Conservation (phyloP, 2,329 filamentous ascomycete genomes). For the Aspergillus uvarum region DNA sequence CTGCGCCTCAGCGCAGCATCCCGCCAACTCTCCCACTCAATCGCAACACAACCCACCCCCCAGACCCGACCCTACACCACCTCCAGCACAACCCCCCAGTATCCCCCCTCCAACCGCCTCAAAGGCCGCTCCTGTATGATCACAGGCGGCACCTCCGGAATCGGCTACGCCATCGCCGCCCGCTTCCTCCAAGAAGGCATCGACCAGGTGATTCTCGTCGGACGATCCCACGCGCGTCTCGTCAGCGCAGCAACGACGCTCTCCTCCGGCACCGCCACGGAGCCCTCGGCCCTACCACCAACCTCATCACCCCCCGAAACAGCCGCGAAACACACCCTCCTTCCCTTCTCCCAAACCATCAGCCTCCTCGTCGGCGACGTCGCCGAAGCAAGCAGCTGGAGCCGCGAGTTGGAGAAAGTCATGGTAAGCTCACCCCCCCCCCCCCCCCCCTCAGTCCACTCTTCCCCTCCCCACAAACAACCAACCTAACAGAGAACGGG, state of each 20-base stretch:
- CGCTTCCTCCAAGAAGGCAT: slow-evolving; percentile 64
- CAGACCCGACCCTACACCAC: slow-evolving; percentile 17
- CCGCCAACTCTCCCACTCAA: not conserved
- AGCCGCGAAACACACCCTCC: not conserved
- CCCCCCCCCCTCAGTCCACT: not conserved
- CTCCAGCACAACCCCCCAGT: slow-evolving; percentile 18
- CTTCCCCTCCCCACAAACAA: not conserved
- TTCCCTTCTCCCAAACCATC: slow-evolving; percentile 23
- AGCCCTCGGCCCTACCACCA: no score
- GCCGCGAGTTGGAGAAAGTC: slow-evolving; percentile 37
- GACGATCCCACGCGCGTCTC: slow-evolving; percentile 54
- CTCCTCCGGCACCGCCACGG: not conserved
- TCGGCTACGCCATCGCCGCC: slow-evolving; percentile 66
- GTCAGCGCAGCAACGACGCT: slow-evolving; percentile 35
- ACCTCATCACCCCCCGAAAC: no score
- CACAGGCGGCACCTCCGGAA: slow-evolving; percentile 69
- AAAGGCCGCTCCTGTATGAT: slow-evolving; percentile 52
- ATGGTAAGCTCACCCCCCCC: slow-evolving; percentile 31
- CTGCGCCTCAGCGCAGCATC: not conserved
- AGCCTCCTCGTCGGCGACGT: slow-evolving; percentile 40
- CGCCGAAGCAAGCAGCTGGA: slow-evolving; percentile 34
- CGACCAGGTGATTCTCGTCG: slow-evolving; percentile 58
- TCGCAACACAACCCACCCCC: not conserved
- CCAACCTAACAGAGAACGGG: slow-evolving; percentile 15
- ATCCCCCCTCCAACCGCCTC: slow-evolving; percentile 26